Base-by-base conservation (phyloP, 805 yeast species). In the Hanseniaspora lachancei region DNA sequence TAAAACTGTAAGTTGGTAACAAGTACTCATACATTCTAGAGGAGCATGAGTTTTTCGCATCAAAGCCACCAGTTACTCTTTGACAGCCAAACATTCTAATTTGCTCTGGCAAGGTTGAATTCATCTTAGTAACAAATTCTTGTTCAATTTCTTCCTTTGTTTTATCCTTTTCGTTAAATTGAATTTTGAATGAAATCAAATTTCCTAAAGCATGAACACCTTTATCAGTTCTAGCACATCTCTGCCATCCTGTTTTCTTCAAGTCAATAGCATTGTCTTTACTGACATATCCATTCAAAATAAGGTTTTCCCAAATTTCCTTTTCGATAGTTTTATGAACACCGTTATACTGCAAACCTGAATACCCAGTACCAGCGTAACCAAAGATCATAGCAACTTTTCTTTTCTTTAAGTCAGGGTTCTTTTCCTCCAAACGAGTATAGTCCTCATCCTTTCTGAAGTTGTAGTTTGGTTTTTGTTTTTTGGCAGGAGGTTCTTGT, bases 141-240 rank as follows among this genome's bases (percentile, higher is more conserved):
- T 75, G 79, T 63, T 89, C 70, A 38, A 52, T 44, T 34, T 52
- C 56, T 20, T 52, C 46, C 29, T n/a, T 8, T 16, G 55, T 43
- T 42, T 32, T 39, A 42, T 58, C 95, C 27, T 46, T 52, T 46
- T 52, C 56, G 65, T 88, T 95, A 54, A 87, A 76, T 62, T 87
- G 86, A 74, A 89, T 70, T 66, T 89, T 89, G 62, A 85, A 73
- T 16, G 95, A 84, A 46, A 91, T 78, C 23, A 89, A 88, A 67
- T 89, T 89, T 32, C 97, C 97, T 2, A 96, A 96, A 13, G 97
- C 97, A 70, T 89, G 97, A 24, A 89, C 97, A 58, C 97, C 97
- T 69, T 91, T 91, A 68, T 89, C 97, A 3, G 91, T 84, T 71
- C 91, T 76, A 5, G 91, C 91, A 53, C 89, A 87, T 68, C 93